Evolutionary conservation across 1,139 yeast genomes (phyloP), one percentile per base, ranked within the genome.

Genomic region (Yamadazyma buinensis): DNA sequence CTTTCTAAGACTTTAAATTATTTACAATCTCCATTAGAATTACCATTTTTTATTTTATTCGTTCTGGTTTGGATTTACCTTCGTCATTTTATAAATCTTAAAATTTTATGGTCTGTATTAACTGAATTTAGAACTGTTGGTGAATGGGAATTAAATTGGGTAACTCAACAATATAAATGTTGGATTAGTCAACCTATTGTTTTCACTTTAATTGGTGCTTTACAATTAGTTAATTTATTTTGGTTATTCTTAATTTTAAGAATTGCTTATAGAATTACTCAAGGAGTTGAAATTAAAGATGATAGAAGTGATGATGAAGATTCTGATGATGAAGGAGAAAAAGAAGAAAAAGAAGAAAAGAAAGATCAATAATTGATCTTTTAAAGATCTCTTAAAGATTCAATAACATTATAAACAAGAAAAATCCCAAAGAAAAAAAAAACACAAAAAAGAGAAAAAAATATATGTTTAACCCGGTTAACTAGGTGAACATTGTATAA

Each of bases 91-190:
- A 61, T 88, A 46, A 92, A 90, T 59, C 52, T 90, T 43, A 75
- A 67, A 51, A 84, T 92, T 42, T 71, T 92, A 47, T 86, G 86
- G 84, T 88, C 97, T 1, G 82, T 92, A 23, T 66, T 84, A 36
- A 88, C 97, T 18, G 95, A 88, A 57, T 92, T 85, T 61, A 74
- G 71, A 45, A 77, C 94, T 3, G 87, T 86, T 23, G 97, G 97
- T 30, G 80, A 81, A 41, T 88, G 72, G 64, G 74, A 73, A 37
- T 70, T 94, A 49, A 80, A 87, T 64, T 92, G 90, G 80, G 86
- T 74, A n/a, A 81, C 94, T 22, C 92, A 88, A 57, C 96, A 90
- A 59, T 92, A 90, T 68, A 92, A 94, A 62, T 92, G 97, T 64
- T 87, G 86, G 82, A 85, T 94, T 46, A 84, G 97, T 13, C 95